Conservation (phyloP, 495 filamentous ascomycete genomes). For the Cryomyces minteri region DNA sequence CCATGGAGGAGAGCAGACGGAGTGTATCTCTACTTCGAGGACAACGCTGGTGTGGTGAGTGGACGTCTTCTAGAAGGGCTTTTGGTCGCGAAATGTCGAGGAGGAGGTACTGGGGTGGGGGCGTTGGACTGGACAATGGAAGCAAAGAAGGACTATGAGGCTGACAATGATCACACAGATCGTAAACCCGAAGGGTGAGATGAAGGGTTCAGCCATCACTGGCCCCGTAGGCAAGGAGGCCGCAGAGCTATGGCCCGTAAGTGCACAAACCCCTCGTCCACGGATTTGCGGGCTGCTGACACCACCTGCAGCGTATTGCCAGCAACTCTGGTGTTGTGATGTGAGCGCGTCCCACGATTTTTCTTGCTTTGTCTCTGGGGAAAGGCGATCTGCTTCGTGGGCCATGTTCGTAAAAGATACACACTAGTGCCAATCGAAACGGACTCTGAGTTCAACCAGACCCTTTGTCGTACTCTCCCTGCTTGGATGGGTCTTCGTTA, state of each 20-base stretch:
- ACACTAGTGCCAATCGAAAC: too few species aligned
- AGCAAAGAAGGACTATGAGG: not conserved
- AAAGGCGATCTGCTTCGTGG: constrained; percentile 9
- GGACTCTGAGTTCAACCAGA: too few species aligned
- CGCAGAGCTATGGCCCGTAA: constrained; percentile 95
- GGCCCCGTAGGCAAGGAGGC: constrained; percentile 99
- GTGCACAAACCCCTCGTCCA: constrained; percentile 14
- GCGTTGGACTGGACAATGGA: not conserved
- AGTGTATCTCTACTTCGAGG: constrained; percentile 99
- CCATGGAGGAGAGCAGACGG: constrained; percentile 96
- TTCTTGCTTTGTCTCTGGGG: constrained; percentile 9
- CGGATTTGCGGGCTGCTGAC: constrained; percentile 1
- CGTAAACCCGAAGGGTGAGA: constrained; percentile 99
- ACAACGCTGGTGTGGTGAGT: constrained; percentile 97
- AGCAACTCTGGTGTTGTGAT: constrained; percentile 99
- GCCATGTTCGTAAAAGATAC: too few species aligned
- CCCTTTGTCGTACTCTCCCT: too few species aligned
- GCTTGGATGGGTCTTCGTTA: too few species aligned
- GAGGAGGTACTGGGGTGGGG: not conserved
- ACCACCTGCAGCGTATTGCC: constrained; percentile 65
- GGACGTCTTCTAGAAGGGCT: not conserved
- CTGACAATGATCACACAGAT: constrained; percentile 37
- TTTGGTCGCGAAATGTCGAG: not conserved
- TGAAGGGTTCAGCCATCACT: constrained; percentile 99
- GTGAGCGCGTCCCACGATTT: constrained; percentile 38